Evolutionary conservation across 1,139 yeast species (phyloP).

Genomic region (Suzukiozyma palmioleophila): DNA sequence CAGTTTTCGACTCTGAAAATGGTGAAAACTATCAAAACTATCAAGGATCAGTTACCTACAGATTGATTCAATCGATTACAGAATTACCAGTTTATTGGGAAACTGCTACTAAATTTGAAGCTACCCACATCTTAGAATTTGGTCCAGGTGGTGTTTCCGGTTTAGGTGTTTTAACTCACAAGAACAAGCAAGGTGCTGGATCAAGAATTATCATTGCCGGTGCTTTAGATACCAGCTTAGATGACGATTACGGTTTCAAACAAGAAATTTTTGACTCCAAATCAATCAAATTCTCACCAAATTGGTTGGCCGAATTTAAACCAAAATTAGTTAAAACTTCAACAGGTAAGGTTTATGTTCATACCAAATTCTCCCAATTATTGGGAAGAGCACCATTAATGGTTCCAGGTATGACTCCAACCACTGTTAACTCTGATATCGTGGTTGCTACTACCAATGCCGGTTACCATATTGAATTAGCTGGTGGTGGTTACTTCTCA

Average conservation of each 20-base stretch:
- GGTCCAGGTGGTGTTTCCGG: conserved; percentile 99
- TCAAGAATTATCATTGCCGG: conserved; percentile 93
- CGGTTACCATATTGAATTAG: conserved; percentile 95
- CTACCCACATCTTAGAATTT: conserved; percentile 90
- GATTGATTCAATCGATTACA: conserved; percentile 77
- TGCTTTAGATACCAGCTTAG: conserved; percentile 61
- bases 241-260: conserved; percentile 89
- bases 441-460: conserved; percentile 91
- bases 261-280: conserved; percentile 83
- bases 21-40: conserved; percentile 70
- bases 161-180: conserved; percentile 89
- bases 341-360: conserved; percentile 74
- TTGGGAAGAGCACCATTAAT: conserved; percentile 94
- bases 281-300: conserved; percentile 74
- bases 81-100: conserved; percentile 95
- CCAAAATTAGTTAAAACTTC: conserved; percentile 76
- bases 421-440: conserved; percentile 91
- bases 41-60: conserved; percentile 47
- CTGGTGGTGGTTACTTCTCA: conserved; percentile 96
- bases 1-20: conserved; percentile 86
- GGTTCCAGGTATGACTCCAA: conserved; percentile 99
- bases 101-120: conserved; percentile 68
- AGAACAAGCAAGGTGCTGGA: conserved; percentile 98
- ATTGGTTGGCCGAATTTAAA: conserved; percentile 87
- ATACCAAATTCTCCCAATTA: conserved; percentile 89